Evolutionary conservation across 495 filamentous ascomycete species (phyloP), one percentile per base, ranked within the genome.

Genomic region (Evansstolkia leycettana): DNA sequence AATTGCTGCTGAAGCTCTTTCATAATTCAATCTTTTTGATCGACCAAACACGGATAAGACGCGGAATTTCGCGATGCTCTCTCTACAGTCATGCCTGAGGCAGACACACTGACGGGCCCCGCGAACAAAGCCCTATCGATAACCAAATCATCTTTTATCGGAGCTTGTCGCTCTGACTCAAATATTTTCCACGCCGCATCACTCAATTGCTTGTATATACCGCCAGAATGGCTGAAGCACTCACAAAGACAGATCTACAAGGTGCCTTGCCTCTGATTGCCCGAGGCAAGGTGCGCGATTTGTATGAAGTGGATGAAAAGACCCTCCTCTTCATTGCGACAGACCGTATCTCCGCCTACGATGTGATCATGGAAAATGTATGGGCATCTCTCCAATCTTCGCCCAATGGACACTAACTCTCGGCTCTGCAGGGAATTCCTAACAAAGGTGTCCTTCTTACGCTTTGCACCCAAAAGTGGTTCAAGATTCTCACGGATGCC

Each of bases 301-400:
- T 95, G 14, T 95, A 84, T 50, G 68, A 75, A 37, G 58, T 92
- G 36, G 76, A 86, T 54, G 64, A 77, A 15, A 62, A 75, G 36
- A 83, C 80, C 1, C 71, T 95, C 5, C 78, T 94, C 27, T 92
- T 98, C 57, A 76, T 92, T 27, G 78, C 90, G 12, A 82, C 80
- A 14, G 89, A 98, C 57, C 80, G 89, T 42, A 92, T 95, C 61
- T 93, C 84, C 36, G 89, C 89, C 34, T 94, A 83, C 65, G 89
- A 95, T 71, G 83, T 94, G 45, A 74, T 94, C 44, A 78, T 94
- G 75, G 65, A 69, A 50, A 94, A 93, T 70, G 80, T 80, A 62
- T 36, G 47, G 14, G 33, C 20, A 33, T 19, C 31, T 29, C 20
- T 24, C 15, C 11, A 34, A 30, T 9, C 20, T 14, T 18, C 34